These are phyloP conservation scores for Pisolithus tinctorius DNA, from an alignment of 768 basidiomycete genomes.

Conservation along the genomic window DNA sequence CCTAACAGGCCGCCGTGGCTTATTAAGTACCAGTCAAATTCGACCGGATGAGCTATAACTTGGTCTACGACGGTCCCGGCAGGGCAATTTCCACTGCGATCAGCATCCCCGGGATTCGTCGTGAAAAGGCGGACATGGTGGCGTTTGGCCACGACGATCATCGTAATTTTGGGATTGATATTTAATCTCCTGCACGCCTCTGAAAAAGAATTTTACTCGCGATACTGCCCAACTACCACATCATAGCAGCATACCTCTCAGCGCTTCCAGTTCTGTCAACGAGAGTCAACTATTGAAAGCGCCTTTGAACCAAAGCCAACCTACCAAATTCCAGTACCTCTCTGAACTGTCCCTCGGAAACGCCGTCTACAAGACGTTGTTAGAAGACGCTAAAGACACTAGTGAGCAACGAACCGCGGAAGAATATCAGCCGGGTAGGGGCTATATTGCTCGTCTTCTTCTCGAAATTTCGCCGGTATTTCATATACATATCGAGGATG, in stretches of 20 bases:
- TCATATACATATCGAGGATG: conserved; percentile 50
- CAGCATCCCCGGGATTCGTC: conserved; percentile 35
- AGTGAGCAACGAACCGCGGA: conserved; percentile 44
- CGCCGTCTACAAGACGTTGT: conserved; percentile 34
- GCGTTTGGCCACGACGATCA: conserved; percentile 72
- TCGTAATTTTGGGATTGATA: conserved; percentile 61
- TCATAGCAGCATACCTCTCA: conserved; percentile 40
- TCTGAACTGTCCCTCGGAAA: conserved; percentile 50
- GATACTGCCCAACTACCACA: neutral
- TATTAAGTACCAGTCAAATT: conserved; percentile 74
- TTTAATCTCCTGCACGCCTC: conserved; percentile 55
- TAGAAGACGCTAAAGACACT: neutral
- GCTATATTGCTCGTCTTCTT: conserved; percentile 33
- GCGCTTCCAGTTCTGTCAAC: conserved; percentile 45
- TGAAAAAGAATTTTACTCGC: conserved; percentile 20
- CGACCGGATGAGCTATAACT: conserved; percentile 61
- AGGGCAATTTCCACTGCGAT: conserved; percentile 64
- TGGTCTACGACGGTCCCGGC: conserved; percentile 76
- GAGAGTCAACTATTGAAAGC: neutral
- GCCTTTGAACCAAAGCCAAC: conserved; percentile 5
- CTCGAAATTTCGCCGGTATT: conserved; percentile 50
- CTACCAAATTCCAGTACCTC: conserved; percentile 47
- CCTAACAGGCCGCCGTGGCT: conserved; percentile 75
- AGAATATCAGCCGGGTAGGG: conserved; percentile 74
- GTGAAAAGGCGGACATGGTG: conserved; percentile 51